Evolutionary conservation across 306 rosid genomes (phyloP).

Genomic region (Sindora glabra): DNA sequence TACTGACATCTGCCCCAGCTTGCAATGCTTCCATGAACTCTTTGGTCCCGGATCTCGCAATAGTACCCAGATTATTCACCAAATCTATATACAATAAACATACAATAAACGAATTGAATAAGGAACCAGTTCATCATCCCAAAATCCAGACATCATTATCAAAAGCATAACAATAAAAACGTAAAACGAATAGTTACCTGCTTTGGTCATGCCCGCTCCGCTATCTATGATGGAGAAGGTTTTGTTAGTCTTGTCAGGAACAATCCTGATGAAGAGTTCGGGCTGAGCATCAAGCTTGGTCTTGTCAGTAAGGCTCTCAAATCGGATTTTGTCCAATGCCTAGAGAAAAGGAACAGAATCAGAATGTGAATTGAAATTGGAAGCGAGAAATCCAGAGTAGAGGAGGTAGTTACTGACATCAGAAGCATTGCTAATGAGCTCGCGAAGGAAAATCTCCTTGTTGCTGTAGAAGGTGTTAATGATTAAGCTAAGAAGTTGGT

Average conservation of each 20-base stretch:
- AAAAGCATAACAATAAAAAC: too few relatives aligned
- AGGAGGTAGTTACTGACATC: constrained; percentile 20
- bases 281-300: constrained; percentile 52
- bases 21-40: constrained; percentile 62
- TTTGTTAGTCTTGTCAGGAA: constrained; percentile 45
- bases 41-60: constrained; percentile 57
- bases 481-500: constrained; percentile 58
- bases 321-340: constrained; percentile 61
- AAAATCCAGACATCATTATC: too few relatives aligned
- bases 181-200: constrained; percentile 19
- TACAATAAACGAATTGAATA: neutral
- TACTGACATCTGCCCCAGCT: constrained; percentile 58
- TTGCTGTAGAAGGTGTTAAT: constrained; percentile 59
- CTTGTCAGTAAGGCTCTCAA: constrained; percentile 47
- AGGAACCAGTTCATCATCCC: too few relatives aligned
- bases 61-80: constrained; percentile 64
- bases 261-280: constrained; percentile 52
- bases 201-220: constrained; percentile 59
- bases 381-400: neutral
- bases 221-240: constrained; percentile 50
- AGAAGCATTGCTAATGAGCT: constrained; percentile 50
- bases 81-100: constrained; percentile 18
- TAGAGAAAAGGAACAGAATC: neutral
- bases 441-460: constrained; percentile 66
- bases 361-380: neutral